Evolutionary conservation across 169 alveolate species (phyloP).

Genomic region (Gregarina niphandrodes): DNA sequence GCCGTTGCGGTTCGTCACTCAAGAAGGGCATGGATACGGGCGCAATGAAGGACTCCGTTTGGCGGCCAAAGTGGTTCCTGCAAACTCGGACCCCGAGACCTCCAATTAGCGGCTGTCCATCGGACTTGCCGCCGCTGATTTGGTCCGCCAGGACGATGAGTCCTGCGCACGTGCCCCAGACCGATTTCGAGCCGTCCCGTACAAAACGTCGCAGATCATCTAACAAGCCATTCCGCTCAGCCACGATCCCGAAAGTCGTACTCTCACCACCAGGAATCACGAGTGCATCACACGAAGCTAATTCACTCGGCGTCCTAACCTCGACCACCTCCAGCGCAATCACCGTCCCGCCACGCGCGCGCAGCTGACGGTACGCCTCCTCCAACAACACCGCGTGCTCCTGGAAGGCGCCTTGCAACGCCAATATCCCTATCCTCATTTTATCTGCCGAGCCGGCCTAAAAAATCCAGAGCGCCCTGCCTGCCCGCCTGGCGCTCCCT

Average conservation of each 20-base stretch:
- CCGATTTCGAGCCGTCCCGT: conserved; percentile 4
- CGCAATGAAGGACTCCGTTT: conserved; percentile 5
- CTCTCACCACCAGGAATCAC: conserved; percentile 22
- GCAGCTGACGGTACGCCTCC: no score
- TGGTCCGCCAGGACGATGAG: conserved; percentile 14
- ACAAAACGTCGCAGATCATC: conserved; percentile 3
- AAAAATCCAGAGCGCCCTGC: no score
- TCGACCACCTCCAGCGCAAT: not conserved
- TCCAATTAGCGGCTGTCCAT: conserved; percentile 13
- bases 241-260: conserved; percentile 18
- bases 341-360: no score
- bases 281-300: conserved; percentile 3
- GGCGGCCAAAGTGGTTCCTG: conserved; percentile 20
- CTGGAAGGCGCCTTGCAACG: conserved; percentile 11
- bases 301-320: conserved; percentile 5
- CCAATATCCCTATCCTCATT: conserved; percentile 5
- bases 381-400: conserved; percentile 2
- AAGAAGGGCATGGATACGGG: no score
- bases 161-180: conserved; percentile 24
- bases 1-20: no score
- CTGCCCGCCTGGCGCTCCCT: no score
- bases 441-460: no score
- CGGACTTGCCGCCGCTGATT: no score
- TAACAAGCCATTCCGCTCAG: conserved; percentile 4
- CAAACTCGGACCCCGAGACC: conserved; percentile 13